A percentile compares a stretch with the other conserved stretches of the same genome.
Evolutionary conservation across 345 rosid species (phyloP).

Genomic region (Lagerstroemia speciosa): DNA sequence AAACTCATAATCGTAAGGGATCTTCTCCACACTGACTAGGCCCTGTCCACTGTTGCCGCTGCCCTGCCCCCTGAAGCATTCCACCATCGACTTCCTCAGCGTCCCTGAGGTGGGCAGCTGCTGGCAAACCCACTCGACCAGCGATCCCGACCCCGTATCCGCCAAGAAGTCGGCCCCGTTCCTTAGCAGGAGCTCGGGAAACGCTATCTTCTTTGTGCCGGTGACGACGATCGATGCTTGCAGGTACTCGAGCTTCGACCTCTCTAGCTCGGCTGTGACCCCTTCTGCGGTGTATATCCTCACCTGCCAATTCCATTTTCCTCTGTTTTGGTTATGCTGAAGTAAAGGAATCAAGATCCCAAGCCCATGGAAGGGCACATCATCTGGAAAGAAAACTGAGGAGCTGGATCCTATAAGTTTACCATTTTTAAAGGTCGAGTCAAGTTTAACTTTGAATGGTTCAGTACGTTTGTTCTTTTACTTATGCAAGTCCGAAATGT

Average conservation of each 20-base stretch:
- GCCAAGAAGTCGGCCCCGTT: constrained; percentile 46
- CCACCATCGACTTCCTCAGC: constrained; percentile 80
- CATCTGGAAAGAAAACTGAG: too few species aligned
- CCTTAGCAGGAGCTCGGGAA: constrained; percentile 64
- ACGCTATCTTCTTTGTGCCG: constrained; percentile 48
- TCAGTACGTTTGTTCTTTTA: too few species aligned
- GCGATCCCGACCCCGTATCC: constrained; percentile 48
- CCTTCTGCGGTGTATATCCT: constrained; percentile 75
- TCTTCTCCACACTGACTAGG: constrained; percentile 44
- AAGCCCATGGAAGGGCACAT: too few species aligned
- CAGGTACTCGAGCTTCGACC: constrained; percentile 74
- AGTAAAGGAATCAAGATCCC: background rate
- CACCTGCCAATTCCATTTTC: constrained; percentile 40
- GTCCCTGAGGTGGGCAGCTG: constrained; percentile 82
- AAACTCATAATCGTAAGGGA: constrained; percentile 77
- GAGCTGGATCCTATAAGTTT: too few species aligned
- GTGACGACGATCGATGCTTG: constrained; percentile 77
- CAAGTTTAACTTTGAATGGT: too few species aligned
- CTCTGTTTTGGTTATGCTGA: background rate
- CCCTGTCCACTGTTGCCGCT: constrained; percentile 33
- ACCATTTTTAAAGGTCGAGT: too few species aligned
- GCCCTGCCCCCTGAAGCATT: constrained; percentile 52
- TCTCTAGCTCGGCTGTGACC: constrained; percentile 57
- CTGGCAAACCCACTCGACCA: constrained; percentile 84
- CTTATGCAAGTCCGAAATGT: too few species aligned